Evolutionary conservation across 1,284 basidiomycete species (phyloP), one percentile per base, ranked within the genome.

Genomic region (Ganoderma leucocontextum): DNA sequence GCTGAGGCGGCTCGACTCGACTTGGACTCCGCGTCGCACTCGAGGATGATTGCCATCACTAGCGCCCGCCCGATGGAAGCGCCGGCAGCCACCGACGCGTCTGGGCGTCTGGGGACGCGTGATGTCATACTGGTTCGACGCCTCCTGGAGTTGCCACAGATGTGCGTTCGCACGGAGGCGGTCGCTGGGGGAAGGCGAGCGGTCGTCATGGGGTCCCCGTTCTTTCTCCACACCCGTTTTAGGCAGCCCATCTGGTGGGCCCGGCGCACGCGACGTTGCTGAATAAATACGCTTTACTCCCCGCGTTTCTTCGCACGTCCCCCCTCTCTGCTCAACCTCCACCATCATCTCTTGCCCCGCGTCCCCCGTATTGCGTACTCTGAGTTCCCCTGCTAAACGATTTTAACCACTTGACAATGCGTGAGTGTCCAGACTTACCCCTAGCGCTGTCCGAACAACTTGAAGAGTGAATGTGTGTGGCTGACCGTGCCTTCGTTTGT

Each of bases 401-500:
- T 53, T 61, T 57, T 35, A 61, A 82, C 82, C 78, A 75, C 73
- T 55, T 77, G 17, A 19, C 53, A 17, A 72, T 72, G 70, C 68
- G 81, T 83, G 66, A 63, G 81, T 70, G 33, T 57, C 55, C 13
- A 33, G 12, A 33, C n/a, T n/a, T 39, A 44, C 13, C 29, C 41
- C n/a, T n/a, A n/a, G 44, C n/a, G 58, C 9, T 12, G 35, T 5
- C 6, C 35, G 55, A 58, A 33, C 29, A 29, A 29, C 29, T 29
- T 29, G 4, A 58, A n/a, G 19, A 38, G 8, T 12, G n/a, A 22
- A 22, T 53, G 19, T n/a, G 53, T 4, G 33, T 41, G 19, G 57
- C 63, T 62, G 41, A 65, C 57, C 35, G 49, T 22, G 25, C 22
- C 38, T 22, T 15, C 17, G 4, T 13, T 49, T 41, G 2, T 39